Evolutionary conservation across 345 rosid species (phyloP).

Genomic region (Syzygium aromaticum): DNA sequence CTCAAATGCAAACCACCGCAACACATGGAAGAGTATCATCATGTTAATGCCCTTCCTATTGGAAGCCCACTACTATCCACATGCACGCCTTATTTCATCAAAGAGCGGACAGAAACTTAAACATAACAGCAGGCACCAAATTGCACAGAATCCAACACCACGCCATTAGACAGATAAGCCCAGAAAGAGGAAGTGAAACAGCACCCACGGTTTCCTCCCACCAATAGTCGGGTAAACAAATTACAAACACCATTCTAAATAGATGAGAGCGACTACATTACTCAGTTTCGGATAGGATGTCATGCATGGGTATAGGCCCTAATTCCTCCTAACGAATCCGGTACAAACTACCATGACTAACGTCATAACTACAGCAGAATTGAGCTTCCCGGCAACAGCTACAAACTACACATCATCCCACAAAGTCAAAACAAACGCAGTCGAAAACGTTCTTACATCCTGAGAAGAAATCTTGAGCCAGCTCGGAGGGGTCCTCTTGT

Average conservation of each 20-base stretch:
- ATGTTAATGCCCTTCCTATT: neutral
- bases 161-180: too few relatives aligned
- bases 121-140: neutral
- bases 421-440: neutral
- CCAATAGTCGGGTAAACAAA: neutral
- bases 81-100: neutral
- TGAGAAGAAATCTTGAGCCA: slow-evolving; percentile 71
- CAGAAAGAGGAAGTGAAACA: neutral
- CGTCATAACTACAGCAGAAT: neutral
- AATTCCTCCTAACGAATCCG: neutral
- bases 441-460: slow-evolving; percentile 23
- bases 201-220: neutral
- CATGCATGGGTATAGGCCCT: neutral
- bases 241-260: neutral
- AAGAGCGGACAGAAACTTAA: neutral
- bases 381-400: neutral
- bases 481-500: slow-evolving; percentile 73
- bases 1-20: neutral
- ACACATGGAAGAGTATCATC: neutral
- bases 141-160: neutral
- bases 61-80: neutral
- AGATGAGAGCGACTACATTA: neutral
- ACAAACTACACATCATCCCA: neutral
- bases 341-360: neutral
- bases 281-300: neutral